phyloP scores from a whole-genome alignment of 768 basidiomycete species.

The Holtermanniella nyarrowii region DNA sequence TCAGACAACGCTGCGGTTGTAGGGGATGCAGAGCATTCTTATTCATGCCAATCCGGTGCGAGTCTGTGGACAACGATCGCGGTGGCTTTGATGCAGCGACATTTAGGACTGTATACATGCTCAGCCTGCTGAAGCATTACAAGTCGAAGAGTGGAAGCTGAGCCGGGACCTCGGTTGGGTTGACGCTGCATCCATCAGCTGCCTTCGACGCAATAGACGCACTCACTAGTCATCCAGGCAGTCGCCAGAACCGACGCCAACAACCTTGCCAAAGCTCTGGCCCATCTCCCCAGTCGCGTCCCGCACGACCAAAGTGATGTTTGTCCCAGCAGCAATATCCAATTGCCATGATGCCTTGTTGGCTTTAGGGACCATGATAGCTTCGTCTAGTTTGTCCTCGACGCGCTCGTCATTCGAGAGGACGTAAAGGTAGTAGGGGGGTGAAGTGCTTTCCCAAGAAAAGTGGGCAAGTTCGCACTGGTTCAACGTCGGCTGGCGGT shows the following conservation, averaged over 20 bases:
- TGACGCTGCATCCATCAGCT: background rate
- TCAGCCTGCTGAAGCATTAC: background rate
- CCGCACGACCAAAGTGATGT: slow-evolving; percentile 11
- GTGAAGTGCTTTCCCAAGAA: slow-evolving; percentile 11
- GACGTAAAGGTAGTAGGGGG: slow-evolving; percentile 10
- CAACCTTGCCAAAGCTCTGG: slow-evolving; percentile 4
- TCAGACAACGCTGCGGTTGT: slow-evolving; percentile 31
- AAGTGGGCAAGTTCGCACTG: slow-evolving; percentile 12
- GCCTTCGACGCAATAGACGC: slow-evolving; percentile 2
- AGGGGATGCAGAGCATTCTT: too few species aligned
- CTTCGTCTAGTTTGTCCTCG: background rate
- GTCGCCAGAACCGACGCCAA: slow-evolving; percentile 11
- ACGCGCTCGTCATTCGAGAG: background rate
- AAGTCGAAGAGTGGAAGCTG: background rate
- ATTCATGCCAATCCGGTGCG: too few species aligned
- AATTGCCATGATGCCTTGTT: slow-evolving; percentile 19
- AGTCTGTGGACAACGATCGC: too few species aligned
- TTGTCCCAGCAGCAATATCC: slow-evolving; percentile 14
- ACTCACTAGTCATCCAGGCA: slow-evolving; percentile 9
- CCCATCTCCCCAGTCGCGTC: slow-evolving; percentile 19
- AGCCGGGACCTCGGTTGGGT: background rate
- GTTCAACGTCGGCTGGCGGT: slow-evolving; percentile 4
- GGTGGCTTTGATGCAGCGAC: slow-evolving; percentile 10
- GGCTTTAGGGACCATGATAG: slow-evolving; percentile 7
- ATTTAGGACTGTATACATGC: background rate